Conservation (phyloP, 1,284 basidiomycete genomes). For the Peniophora sp. region DNA sequence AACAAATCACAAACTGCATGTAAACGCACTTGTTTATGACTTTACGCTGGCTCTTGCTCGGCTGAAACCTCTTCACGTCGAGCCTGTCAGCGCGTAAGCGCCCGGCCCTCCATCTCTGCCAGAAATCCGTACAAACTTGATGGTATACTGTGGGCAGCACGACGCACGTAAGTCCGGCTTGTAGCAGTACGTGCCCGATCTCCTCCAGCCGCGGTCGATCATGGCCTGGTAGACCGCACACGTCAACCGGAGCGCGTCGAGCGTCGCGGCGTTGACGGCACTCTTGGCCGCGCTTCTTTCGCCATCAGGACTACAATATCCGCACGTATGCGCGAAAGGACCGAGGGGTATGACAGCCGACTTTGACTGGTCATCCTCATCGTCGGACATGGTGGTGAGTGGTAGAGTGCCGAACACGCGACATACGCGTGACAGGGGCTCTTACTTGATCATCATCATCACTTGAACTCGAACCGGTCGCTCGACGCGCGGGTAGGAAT, state of each 20-base stretch:
- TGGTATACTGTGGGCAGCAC: constrained; percentile 92
- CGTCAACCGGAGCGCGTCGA: constrained; percentile 30
- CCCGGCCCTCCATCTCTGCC: neutral
- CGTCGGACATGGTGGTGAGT: neutral
- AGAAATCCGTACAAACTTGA: constrained; percentile 43
- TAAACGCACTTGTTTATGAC: constrained; percentile 52
- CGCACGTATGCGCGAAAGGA: constrained; percentile 21
- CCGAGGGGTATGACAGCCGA: neutral
- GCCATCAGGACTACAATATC: constrained; percentile 33
- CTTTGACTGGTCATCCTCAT: neutral
- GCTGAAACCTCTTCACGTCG: constrained; percentile 65
- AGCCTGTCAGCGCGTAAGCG: constrained; percentile 37
- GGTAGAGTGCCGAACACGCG: neutral
- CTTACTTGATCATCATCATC: neutral
- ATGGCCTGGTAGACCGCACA: constrained; percentile 67
- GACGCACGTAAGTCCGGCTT: constrained; percentile 77
- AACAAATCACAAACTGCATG: neutral
- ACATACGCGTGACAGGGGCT: neutral
- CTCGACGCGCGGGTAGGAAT: neutral
- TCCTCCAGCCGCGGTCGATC: constrained; percentile 86
- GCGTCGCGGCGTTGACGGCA: constrained; percentile 27
- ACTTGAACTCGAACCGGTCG: neutral
- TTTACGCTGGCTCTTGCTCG: constrained; percentile 76
- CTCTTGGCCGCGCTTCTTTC: constrained; percentile 23
- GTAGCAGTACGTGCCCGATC: constrained; percentile 77